Percentiles rank a stretch among this genome's conserved stretches.
Conservation (phyloP, 1,284 basidiomycete species). For the Phlebopus sp. region DNA sequence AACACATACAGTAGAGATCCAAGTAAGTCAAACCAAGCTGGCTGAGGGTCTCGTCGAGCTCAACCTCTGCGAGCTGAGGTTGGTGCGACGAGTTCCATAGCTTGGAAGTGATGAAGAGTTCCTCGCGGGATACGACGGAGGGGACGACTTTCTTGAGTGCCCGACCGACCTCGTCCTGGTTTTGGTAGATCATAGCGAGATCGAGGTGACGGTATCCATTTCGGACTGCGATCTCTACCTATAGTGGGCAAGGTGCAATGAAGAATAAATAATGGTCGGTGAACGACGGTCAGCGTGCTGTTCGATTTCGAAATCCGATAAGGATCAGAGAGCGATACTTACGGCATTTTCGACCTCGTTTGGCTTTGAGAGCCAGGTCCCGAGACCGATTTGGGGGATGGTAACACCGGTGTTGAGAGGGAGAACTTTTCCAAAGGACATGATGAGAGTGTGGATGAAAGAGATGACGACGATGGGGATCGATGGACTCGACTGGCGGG, state of each 20-base stretch:
- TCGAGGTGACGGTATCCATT: slow-evolving; percentile 82
- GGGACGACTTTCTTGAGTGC: slow-evolving; percentile 78
- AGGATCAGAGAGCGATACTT: slow-evolving; percentile 24
- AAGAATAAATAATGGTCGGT: neutral
- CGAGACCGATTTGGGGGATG: slow-evolving; percentile 76
- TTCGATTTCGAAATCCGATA: neutral
- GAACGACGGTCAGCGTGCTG: neutral
- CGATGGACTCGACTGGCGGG: neutral
- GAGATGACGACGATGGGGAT: neutral
- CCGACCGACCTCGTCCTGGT: slow-evolving; percentile 73
- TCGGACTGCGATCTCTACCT: slow-evolving; percentile 73
- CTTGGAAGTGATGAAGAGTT: slow-evolving; percentile 85
- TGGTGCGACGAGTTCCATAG: slow-evolving; percentile 72
- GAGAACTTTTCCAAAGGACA: slow-evolving; percentile 61
- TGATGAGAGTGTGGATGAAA: slow-evolving; percentile 23
- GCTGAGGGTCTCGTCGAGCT: slow-evolving; percentile 71
- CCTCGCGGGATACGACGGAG: slow-evolving; percentile 75
- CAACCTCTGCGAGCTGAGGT: slow-evolving; percentile 63
- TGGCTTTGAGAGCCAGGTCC: slow-evolving; percentile 79
- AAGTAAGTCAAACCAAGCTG: slow-evolving; percentile 74
- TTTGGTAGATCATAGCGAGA: slow-evolving; percentile 69
- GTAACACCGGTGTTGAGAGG: slow-evolving; percentile 48
- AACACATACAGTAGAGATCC: slow-evolving; percentile 67
- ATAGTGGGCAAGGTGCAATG: neutral
- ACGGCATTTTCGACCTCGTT: slow-evolving; percentile 77